A percentile compares a stretch with the other conserved stretches of the same genome.
Conservation (phyloP, 805 yeast species). For the Metschnikowia peoriensis region DNA sequence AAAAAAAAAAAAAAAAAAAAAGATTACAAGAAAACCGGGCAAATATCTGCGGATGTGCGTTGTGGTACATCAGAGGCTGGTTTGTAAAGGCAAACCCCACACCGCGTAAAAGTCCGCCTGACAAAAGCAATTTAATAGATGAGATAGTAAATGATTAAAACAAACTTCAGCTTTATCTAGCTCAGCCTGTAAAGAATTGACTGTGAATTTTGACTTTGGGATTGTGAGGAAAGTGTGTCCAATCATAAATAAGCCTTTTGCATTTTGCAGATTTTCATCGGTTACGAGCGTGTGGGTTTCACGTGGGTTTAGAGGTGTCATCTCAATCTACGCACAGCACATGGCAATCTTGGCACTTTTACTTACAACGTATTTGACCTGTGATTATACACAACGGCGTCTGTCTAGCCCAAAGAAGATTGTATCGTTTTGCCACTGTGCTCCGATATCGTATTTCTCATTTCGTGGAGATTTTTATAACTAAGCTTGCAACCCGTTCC, state of each 20-base stretch:
- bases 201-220: too few relatives aligned
- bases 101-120: background rate
- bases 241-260: background rate
- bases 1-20: too few relatives aligned
- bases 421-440: too few relatives aligned
- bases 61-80: background rate
- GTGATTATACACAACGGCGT: background rate
- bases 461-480: background rate
- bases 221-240: too few relatives aligned
- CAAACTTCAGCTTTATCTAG: background rate
- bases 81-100: background rate
- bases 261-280: background rate
- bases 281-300: background rate
- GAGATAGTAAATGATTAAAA: too few relatives aligned
- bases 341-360: background rate
- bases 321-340: background rate
- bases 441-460: background rate
- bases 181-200: too few relatives aligned
- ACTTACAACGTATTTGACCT: slow-evolving; percentile 25
- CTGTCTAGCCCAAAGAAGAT: too few relatives aligned
- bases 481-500: background rate
- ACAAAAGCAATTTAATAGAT: too few relatives aligned
- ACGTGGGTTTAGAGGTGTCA: background rate
- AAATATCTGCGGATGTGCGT: background rate
- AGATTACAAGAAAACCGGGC: background rate